A percentile compares a stretch with the other conserved stretches of the same genome.
phyloP scores from a whole-genome alignment of 495 filamentous ascomycete genomes.

The Hyaloscypha variabilis region DNA sequence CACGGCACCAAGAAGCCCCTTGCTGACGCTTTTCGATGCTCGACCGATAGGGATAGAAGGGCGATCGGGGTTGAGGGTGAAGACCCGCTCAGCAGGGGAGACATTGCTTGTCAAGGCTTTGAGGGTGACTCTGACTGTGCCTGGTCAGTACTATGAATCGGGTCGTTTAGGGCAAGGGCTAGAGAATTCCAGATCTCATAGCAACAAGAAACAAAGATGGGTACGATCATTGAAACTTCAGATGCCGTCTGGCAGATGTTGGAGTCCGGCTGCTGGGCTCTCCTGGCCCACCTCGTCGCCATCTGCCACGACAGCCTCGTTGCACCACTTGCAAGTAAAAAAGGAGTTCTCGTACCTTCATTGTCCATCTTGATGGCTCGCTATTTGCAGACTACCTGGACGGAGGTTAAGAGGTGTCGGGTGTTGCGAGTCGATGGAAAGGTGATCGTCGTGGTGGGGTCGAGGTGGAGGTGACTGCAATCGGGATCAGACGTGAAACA shows the following conservation, averaged over 20 bases:
- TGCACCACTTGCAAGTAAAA: not conserved
- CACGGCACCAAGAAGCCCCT: conserved; percentile 48
- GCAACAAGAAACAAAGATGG: not conserved
- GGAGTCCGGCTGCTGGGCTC: not conserved
- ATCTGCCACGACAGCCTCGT: conserved; percentile 13
- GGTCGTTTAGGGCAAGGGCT: not conserved
- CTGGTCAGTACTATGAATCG: conserved; percentile 19
- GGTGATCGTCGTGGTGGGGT: conserved; percentile 1
- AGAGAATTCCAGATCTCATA: not conserved
- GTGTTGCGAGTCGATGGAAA: not conserved
- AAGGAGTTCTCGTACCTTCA: conserved; percentile 20
- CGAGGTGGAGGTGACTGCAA: not conserved
- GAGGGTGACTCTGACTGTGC: conserved; percentile 33
- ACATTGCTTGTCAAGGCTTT: conserved; percentile 27
- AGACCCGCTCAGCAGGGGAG: conserved; percentile 23
- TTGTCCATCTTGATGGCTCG: conserved; percentile 13
- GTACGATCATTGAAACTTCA: not conserved
- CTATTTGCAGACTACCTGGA: not conserved
- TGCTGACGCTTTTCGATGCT: conserved; percentile 58
- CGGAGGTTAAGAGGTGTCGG: not conserved
- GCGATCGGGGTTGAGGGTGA: conserved; percentile 27
- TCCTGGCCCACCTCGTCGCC: not conserved
- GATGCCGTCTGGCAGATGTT: not conserved
- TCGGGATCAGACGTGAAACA: conserved; percentile 4
- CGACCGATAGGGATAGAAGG: conserved; percentile 52